Base-by-base conservation (phyloP, 2,329 filamentous ascomycete species). In the Cladosporium sphaerospermum region DNA sequence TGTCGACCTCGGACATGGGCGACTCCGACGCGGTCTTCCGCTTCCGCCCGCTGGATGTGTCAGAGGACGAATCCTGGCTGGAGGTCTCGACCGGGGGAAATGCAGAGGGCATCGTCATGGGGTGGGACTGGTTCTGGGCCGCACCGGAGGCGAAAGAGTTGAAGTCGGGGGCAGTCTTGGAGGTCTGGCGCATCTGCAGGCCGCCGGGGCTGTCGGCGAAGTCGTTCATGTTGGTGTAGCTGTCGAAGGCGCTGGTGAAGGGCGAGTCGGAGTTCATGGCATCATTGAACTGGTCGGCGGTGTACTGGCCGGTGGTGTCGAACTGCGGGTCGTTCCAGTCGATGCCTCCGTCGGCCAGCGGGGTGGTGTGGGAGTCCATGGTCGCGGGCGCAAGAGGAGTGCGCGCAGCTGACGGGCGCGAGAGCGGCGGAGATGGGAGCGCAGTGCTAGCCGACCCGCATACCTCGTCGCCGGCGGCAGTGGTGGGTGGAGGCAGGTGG, bases 321-420 rank as follows among this genome's bases (percentile, higher is more conserved):
- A 58, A 65, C 44, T 57, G 53, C 32, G 62, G 60, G 50, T 65
- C 62, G 46, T 61, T 59, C 59, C 61, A 65, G 55, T 64, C 62
- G 28, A 59, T 55, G 45, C 40, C 46, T 45, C 55, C 53, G 41
- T 49, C 54, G 16, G 52, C 54, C 47, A 54, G 28, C 32, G 54
- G 42, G 11, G 53, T 47, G 42, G 52, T 52, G 28, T 51, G 44
- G 8, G 37, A 39, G 46, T 54, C 52, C 52, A 54, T 78, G 74
- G 39, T 77, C 76, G 60, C 76, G 73, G 19, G 75, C 74, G 50
- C 78, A 14, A 39, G 8, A 71, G 77, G 78, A 77, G 81, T 81
- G 46, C 37, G 51, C 51, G 76, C 74, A 39, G 63, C 74, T 76
- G 31, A 18, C 32, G 50, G 28, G 51, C 43, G 51, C 51, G 51